Evolutionary conservation across 176 grass and related monocot species (phyloP).

Genomic region (Neostapfia colusana): DNA sequence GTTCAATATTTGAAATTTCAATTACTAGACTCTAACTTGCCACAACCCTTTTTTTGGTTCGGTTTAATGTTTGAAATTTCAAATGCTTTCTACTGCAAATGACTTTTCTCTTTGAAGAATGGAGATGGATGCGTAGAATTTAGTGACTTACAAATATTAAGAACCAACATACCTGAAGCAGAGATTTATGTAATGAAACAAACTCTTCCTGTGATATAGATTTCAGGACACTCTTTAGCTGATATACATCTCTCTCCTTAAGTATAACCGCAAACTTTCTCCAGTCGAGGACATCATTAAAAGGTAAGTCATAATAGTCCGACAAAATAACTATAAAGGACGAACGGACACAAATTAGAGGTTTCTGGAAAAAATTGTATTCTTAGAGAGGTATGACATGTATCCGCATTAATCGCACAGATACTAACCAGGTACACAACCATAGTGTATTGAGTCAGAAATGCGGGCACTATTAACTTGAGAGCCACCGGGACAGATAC

Average conservation of each 20-base stretch:
- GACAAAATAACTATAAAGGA: slow-evolving; percentile 77
- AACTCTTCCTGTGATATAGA: slow-evolving; percentile 77
- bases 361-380: background rate
- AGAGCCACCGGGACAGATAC: slow-evolving; percentile 96
- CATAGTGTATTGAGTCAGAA: slow-evolving; percentile 95
- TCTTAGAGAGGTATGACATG: background rate
- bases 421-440: slow-evolving; percentile 88
- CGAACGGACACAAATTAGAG: slow-evolving; percentile 20
- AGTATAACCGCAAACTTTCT: slow-evolving; percentile 76
- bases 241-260: slow-evolving; percentile 81
- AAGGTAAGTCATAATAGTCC: slow-evolving; percentile 64
- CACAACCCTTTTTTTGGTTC: background rate
- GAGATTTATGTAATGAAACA: slow-evolving; percentile 66
- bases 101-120: background rate
- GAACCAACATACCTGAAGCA: slow-evolving; percentile 54
- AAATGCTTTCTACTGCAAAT: background rate
- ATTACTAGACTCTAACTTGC: background rate
- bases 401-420: slow-evolving; percentile 12
- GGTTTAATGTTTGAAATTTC: slow-evolving; percentile 15
- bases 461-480: slow-evolving; percentile 98
- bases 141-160: slow-evolving; percentile 1
- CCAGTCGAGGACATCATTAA: slow-evolving; percentile 74
- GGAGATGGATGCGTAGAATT: slow-evolving; percentile 5
- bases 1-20: slow-evolving; percentile 15
- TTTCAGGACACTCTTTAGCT: slow-evolving; percentile 82